phyloP scores from a whole-genome alignment of 164 flowering plant genomes.

The Sextonia rubra region DNA sequence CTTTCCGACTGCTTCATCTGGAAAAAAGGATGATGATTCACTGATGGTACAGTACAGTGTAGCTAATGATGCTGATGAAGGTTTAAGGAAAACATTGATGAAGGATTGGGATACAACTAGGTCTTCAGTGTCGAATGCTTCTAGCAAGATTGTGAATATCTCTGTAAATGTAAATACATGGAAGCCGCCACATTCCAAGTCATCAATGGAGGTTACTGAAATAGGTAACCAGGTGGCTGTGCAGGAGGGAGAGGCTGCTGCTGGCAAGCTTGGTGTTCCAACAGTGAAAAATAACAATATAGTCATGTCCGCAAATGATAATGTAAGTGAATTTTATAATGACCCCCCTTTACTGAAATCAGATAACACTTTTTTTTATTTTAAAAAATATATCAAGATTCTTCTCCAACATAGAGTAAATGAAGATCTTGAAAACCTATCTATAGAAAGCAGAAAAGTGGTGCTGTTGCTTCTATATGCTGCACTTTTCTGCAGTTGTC shows the following conservation, averaged over 20 bases:
- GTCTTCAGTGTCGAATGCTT: slow-evolving; percentile 25
- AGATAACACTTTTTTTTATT: neutral
- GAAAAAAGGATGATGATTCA: slow-evolving; percentile 41
- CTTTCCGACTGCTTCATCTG: slow-evolving; percentile 37
- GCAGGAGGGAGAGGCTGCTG: slow-evolving; percentile 25
- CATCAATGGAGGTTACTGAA: slow-evolving; percentile 28
- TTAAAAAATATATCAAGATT: too few species aligned
- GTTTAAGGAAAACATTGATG: slow-evolving; percentile 21
- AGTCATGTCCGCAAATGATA: slow-evolving; percentile 32
- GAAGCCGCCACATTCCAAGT: slow-evolving; percentile 66
- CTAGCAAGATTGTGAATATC: slow-evolving; percentile 51
- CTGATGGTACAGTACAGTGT: slow-evolving; percentile 38
- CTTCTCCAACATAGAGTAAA: too few species aligned
- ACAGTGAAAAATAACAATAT: slow-evolving; percentile 32
- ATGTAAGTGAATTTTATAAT: slow-evolving; percentile 44
- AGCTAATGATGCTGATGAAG: slow-evolving; percentile 36
- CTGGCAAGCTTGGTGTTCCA: slow-evolving; percentile 25
- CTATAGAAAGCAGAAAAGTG: too few species aligned
- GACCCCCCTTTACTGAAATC: neutral
- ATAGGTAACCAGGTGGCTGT: slow-evolving; percentile 25
- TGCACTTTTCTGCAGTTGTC: too few species aligned
- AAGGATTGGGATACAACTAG: slow-evolving; percentile 39
- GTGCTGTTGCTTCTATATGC: too few species aligned
- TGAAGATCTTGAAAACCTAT: too few species aligned
- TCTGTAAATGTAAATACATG: slow-evolving; percentile 63